These are phyloP conservation scores for Cenococcum geophilum DNA, from an alignment of 495 filamentous ascomycete species.

Conservation along the genomic window DNA sequence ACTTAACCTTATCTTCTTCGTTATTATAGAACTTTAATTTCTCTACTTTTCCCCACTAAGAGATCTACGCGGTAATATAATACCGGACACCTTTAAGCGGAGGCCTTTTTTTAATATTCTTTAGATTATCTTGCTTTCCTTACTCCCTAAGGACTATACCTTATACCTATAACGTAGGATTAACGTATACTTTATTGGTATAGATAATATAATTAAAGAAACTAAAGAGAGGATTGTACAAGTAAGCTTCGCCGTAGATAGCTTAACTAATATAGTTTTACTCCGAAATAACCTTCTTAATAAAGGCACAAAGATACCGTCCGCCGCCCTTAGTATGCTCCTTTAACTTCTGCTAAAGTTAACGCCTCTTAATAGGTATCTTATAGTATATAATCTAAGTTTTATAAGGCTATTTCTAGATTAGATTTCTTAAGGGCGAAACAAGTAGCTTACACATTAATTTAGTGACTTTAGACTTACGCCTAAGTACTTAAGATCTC, in stretches of 20 bases:
- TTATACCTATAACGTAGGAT: background rate
- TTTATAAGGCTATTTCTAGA: background rate
- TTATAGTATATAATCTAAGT: background rate
- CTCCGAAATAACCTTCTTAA: constrained; percentile 5
- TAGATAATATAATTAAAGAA: background rate
- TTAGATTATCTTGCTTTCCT: background rate
- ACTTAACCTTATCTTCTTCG: background rate
- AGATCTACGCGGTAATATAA: background rate
- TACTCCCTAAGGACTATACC: background rate
- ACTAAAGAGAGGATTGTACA: background rate
- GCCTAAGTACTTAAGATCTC: no score
- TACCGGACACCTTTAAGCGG: background rate
- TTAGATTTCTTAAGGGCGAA: background rate
- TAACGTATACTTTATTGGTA: background rate
- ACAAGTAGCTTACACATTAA: constrained; percentile 2
- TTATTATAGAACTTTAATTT: constrained; percentile 5
- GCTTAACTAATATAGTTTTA: background rate
- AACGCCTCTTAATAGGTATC: background rate
- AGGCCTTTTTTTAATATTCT: no score
- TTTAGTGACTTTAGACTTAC: no score
- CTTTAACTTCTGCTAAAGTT: no score
- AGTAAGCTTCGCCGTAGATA: background rate
- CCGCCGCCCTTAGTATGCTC: no score
- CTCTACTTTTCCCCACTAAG: background rate
- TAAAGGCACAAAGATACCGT: background rate